Conservation (phyloP, 1,284 basidiomycete genomes). For the Irpex rosettiformis region DNA sequence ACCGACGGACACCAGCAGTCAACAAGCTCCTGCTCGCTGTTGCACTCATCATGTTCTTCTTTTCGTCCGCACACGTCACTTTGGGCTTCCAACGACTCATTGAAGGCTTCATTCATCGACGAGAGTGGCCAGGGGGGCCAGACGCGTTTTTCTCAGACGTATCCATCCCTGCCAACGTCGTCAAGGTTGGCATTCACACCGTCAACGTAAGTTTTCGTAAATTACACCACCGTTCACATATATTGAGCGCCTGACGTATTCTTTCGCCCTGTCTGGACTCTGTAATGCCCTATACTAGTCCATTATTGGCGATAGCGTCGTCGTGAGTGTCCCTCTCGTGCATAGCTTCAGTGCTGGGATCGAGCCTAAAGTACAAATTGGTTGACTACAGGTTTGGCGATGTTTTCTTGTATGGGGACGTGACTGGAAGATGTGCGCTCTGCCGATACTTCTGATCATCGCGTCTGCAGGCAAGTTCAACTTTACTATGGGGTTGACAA, state of each 20-base stretch:
- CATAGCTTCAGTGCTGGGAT: too few species aligned
- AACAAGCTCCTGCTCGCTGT: slow-evolving; percentile 31
- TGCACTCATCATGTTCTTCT: slow-evolving; percentile 33
- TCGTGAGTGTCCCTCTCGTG: slow-evolving; percentile 24
- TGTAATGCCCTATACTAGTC: slow-evolving; percentile 23
- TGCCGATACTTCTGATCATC: slow-evolving; percentile 29
- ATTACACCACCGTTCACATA: not conserved
- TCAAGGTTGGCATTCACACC: slow-evolving; percentile 36
- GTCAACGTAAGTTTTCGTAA: slow-evolving; percentile 25
- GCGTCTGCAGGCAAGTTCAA: slow-evolving; percentile 29
- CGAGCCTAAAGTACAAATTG: too few species aligned
- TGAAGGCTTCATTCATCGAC: slow-evolving; percentile 34
- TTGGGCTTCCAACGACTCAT: slow-evolving; percentile 37
- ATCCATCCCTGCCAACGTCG: slow-evolving; percentile 35
- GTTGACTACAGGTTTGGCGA: slow-evolving; percentile 36
- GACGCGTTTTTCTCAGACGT: slow-evolving; percentile 36
- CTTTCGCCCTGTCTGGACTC: not conserved
- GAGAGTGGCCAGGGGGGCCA: slow-evolving; percentile 32
- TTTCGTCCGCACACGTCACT: slow-evolving; percentile 35
- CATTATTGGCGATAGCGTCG: slow-evolving; percentile 34
- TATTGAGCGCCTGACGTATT: not conserved
- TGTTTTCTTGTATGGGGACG: slow-evolving; percentile 36
- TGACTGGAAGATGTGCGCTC: slow-evolving; percentile 30
- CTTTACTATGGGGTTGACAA: not conserved
- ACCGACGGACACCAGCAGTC: slow-evolving; percentile 26